Percentiles rank a stretch among this genome's conserved stretches.
phyloP scores from a whole-genome alignment of 2,329 filamentous ascomycete species.

The Botrytis tulipae region DNA sequence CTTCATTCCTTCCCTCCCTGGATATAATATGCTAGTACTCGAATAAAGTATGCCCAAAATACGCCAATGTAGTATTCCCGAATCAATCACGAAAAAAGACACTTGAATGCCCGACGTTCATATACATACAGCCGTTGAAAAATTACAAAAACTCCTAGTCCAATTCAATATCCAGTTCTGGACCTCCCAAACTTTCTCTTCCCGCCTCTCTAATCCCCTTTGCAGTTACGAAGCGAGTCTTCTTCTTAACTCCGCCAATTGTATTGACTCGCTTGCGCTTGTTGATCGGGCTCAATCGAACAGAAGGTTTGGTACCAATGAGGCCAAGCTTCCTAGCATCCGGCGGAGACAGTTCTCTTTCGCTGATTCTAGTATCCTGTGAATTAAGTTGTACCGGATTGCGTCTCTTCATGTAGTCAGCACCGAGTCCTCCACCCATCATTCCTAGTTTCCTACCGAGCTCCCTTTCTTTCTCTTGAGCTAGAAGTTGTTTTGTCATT shows the following conservation, averaged over 20 bases:
- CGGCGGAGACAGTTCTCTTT: conserved; percentile 35
- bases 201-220: conserved; percentile 77
- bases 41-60: background rate
- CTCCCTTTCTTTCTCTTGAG: conserved; percentile 69
- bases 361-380: conserved; percentile 16
- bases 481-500: conserved; percentile 61
- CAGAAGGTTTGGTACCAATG: conserved; percentile 43
- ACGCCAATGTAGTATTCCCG: conserved; percentile 6
- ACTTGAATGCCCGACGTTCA: background rate
- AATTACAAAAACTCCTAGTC: conserved; percentile 3
- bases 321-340: conserved; percentile 49
- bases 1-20: conserved; percentile 1
- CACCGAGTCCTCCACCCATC: conserved; percentile 63
- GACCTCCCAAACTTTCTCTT: conserved; percentile 66
- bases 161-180: conserved; percentile 15
- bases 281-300: conserved; percentile 54
- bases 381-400: conserved; percentile 22
- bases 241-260: conserved; percentile 53
- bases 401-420: conserved; percentile 61
- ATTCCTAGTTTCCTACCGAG: conserved; percentile 66
- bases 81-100: background rate
- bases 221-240: conserved; percentile 76
- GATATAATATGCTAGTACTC: conserved; percentile 16
- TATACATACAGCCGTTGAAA: background rate
- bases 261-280: conserved; percentile 57